A percentile compares a stretch with the other conserved stretches of the same genome.
Evolutionary conservation across 148 eudicot genomes (phyloP).

Genomic region (Cornus florida): DNA sequence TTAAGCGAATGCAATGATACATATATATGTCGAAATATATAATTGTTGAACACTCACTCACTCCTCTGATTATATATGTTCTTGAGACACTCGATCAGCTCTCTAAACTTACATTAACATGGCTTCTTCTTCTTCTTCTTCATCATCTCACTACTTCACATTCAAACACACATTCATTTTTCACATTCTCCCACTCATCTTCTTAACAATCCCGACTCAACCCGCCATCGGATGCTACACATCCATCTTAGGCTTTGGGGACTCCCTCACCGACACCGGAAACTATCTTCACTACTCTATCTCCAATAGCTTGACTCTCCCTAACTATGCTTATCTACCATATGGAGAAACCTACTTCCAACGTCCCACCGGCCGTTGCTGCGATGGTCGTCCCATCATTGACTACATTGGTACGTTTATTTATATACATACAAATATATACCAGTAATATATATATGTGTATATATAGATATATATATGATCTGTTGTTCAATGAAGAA

Average conservation of each 20-base stretch:
- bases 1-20: too few species aligned
- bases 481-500: too few species aligned
- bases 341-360: slow-evolving; percentile 44
- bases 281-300: slow-evolving; percentile 15
- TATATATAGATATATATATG: too few species aligned
- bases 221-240: slow-evolving; percentile 12
- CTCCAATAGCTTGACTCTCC: background rate
- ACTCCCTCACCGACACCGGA: slow-evolving; percentile 49
- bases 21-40: too few species aligned
- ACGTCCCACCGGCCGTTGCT: slow-evolving; percentile 42
- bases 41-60: too few species aligned
- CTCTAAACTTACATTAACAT: too few species aligned
- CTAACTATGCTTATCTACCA: slow-evolving; percentile 20
- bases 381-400: slow-evolving; percentile 44
- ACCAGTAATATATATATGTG: too few species aligned
- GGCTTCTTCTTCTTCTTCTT: background rate
- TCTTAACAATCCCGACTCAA: background rate
- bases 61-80: too few species aligned
- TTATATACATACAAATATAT: background rate
- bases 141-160: background rate
- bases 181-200: background rate
- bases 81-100: too few species aligned
- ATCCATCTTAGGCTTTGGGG: slow-evolving; percentile 45
- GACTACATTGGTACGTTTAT: slow-evolving; percentile 40
- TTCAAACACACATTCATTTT: background rate